Conservation (phyloP, 1,284 basidiomycete genomes). For the Chondrostereum purpureum region DNA sequence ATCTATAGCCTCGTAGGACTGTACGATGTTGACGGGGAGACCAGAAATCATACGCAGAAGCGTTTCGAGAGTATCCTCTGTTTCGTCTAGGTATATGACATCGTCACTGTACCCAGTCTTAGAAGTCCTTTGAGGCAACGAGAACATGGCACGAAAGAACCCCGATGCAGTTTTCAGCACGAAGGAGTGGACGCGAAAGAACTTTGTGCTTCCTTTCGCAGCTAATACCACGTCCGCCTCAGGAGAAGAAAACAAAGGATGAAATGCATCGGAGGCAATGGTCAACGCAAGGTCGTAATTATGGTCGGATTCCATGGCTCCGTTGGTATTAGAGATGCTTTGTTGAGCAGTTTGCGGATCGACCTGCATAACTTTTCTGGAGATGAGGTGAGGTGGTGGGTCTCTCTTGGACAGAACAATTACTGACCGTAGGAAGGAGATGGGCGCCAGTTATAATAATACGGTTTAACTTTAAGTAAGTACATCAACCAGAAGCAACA, state of each 20-base stretch:
- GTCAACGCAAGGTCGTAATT: conserved; percentile 1
- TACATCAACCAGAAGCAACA: too few relatives aligned
- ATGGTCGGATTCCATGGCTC: too few relatives aligned
- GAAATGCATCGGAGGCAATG: conserved; percentile 30
- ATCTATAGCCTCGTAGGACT: conserved; percentile 46
- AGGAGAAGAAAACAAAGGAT: conserved; percentile 31
- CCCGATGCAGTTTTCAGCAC: conserved; percentile 57
- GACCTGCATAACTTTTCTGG: too few relatives aligned
- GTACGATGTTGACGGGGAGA: conserved; percentile 41
- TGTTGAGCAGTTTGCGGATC: too few relatives aligned
- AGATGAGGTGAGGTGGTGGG: too few relatives aligned
- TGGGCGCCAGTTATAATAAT: too few relatives aligned
- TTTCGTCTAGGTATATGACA: conserved; percentile 50
- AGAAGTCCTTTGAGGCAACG: conserved; percentile 38
- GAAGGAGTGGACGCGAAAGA: conserved; percentile 52
- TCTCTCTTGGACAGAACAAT: too few relatives aligned
- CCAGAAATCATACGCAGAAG: conserved; percentile 57
- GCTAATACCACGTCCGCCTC: conserved; percentile 46
- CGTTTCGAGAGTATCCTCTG: conserved; percentile 42
- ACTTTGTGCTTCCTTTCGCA: conserved; percentile 34
- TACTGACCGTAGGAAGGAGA: too few relatives aligned
- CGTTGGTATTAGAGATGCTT: too few relatives aligned
- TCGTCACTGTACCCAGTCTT: conserved; percentile 20
- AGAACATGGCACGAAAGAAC: conserved; percentile 55
- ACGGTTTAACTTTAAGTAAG: too few relatives aligned